A percentile compares a stretch with the other conserved stretches of the same genome.
Conservation (phyloP, 352 stramenopile genomes). For the Elongisporangium prolatum region DNA sequence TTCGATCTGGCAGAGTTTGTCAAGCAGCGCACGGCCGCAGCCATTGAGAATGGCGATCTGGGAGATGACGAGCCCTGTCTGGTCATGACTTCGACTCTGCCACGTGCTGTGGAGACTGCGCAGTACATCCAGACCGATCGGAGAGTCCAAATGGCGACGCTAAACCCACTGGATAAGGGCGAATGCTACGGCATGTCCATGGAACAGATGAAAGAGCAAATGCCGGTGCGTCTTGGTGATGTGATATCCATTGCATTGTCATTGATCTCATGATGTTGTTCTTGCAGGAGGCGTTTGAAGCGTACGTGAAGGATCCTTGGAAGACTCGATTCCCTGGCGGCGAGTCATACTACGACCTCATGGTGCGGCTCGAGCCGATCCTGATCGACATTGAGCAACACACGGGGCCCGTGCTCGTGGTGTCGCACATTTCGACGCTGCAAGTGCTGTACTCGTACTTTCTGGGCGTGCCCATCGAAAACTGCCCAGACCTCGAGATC, state of each 20-base stretch:
- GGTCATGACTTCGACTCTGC: constrained; percentile 75
- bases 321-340: constrained; percentile 84
- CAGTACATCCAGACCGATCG: constrained; percentile 43
- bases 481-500: constrained; percentile 71
- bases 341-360: constrained; percentile 94
- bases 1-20: constrained; percentile 90
- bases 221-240: constrained; percentile 29
- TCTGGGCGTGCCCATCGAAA: constrained; percentile 72
- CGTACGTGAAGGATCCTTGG: constrained; percentile 69
- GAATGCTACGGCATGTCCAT: constrained; percentile 85
- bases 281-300: constrained; percentile 55
- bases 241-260: background rate
- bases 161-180: constrained; percentile 83
- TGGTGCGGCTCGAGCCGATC: constrained; percentile 88
- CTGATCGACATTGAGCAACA: constrained; percentile 92
- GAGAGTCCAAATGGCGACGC: constrained; percentile 70
- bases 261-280: background rate
- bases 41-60: constrained; percentile 38
- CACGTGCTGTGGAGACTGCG: constrained; percentile 72
- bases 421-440: constrained; percentile 82
- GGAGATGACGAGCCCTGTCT: constrained; percentile 43
- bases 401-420: constrained; percentile 79
- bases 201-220: constrained; percentile 75
- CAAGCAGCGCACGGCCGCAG: constrained; percentile 60
- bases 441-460: constrained; percentile 89